Evolutionary conservation across 2,329 filamentous ascomycete genomes (phyloP).

Genomic region (Aspergillus pseudoglaucus): DNA sequence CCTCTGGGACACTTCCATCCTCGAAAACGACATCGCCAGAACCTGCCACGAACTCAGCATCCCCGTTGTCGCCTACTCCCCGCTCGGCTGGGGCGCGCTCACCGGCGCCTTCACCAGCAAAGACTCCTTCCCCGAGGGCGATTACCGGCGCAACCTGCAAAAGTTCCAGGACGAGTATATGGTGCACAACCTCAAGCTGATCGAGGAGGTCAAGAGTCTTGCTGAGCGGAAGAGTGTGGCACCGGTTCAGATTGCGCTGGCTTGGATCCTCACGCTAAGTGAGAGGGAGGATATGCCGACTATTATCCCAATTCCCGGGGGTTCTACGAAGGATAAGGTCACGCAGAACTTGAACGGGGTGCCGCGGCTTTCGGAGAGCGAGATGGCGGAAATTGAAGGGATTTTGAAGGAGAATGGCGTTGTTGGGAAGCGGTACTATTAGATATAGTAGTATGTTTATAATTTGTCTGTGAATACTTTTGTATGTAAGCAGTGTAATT

Average conservation of each 20-base stretch:
- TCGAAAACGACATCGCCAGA: slow-evolving; percentile 52
- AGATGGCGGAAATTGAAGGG: slow-evolving; percentile 46
- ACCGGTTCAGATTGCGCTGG: slow-evolving; percentile 43
- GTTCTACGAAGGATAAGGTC: slow-evolving; percentile 31
- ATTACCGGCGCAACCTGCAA: slow-evolving; percentile 39
- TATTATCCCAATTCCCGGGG: slow-evolving; percentile 33
- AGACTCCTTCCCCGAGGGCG: slow-evolving; percentile 43
- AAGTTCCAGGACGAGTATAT: slow-evolving; percentile 49
- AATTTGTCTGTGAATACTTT: background rate
- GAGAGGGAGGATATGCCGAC: slow-evolving; percentile 38
- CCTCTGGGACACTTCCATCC: slow-evolving; percentile 51
- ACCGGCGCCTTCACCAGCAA: slow-evolving; percentile 43
- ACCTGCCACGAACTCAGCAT: slow-evolving; percentile 53
- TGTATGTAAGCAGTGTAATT: background rate
- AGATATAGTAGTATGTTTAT: background rate
- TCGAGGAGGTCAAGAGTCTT: slow-evolving; percentile 40
- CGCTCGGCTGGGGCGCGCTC: slow-evolving; percentile 53
- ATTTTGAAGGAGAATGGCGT: slow-evolving; percentile 44
- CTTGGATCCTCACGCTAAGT: slow-evolving; percentile 43
- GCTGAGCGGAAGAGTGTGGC: slow-evolving; percentile 40
- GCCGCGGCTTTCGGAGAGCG: slow-evolving; percentile 24
- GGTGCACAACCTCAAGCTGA: slow-evolving; percentile 44
- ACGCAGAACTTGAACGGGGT: slow-evolving; percentile 28
- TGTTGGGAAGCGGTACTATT: slow-evolving; percentile 23
- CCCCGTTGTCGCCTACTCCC: slow-evolving; percentile 54